A percentile compares a stretch with the other conserved stretches of the same genome.
These are phyloP conservation scores for Actinidia polygama DNA, from an alignment of 179 eudicot genomes.

Conservation along the genomic window DNA sequence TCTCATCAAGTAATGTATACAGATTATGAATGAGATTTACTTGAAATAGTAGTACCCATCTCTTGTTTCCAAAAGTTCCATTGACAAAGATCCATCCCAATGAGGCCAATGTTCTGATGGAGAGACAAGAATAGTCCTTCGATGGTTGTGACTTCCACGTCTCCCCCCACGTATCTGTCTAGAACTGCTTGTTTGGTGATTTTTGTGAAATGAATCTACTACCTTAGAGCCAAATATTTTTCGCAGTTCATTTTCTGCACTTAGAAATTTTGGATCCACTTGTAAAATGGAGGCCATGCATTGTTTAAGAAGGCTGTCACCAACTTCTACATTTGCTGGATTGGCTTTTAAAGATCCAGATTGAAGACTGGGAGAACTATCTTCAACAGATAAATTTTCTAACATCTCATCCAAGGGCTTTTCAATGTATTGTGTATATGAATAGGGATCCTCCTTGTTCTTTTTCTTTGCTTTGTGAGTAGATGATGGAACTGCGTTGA, in stretches of 20 bases:
- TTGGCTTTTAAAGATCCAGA: slow-evolving; percentile 32
- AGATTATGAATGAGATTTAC: slow-evolving; percentile 34
- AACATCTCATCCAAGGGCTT: slow-evolving; percentile 41
- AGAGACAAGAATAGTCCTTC: slow-evolving; percentile 71
- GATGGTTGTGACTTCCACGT: slow-evolving; percentile 63
- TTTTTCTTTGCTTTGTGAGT: slow-evolving; percentile 74
- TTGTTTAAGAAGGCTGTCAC: slow-evolving; percentile 33
- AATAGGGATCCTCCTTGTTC: slow-evolving; percentile 40
- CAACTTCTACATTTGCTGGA: slow-evolving; percentile 23
- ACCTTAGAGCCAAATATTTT: slow-evolving; percentile 97
- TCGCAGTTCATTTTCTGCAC: slow-evolving; percentile 90
- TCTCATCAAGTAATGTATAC: neutral
- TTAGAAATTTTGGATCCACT: slow-evolving; percentile 83
- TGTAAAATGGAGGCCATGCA: slow-evolving; percentile 52
- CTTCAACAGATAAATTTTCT: slow-evolving; percentile 48
- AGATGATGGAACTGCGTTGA: slow-evolving; percentile 32
- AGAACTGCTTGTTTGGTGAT: slow-evolving; percentile 63
- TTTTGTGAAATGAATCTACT: slow-evolving; percentile 75
- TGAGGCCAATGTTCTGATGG: slow-evolving; percentile 94
- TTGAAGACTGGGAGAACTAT: slow-evolving; percentile 37
- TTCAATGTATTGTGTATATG: slow-evolving; percentile 26
- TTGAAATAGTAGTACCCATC: slow-evolving; percentile 75
- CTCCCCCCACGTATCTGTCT: slow-evolving; percentile 75
- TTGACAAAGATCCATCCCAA: slow-evolving; percentile 96
- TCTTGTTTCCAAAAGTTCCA: slow-evolving; percentile 85